A percentile compares a stretch with the other conserved stretches of the same genome.
Evolutionary conservation across 2,329 filamentous ascomycete genomes (phyloP).

Genomic region (Arthroderma uncinatum): DNA sequence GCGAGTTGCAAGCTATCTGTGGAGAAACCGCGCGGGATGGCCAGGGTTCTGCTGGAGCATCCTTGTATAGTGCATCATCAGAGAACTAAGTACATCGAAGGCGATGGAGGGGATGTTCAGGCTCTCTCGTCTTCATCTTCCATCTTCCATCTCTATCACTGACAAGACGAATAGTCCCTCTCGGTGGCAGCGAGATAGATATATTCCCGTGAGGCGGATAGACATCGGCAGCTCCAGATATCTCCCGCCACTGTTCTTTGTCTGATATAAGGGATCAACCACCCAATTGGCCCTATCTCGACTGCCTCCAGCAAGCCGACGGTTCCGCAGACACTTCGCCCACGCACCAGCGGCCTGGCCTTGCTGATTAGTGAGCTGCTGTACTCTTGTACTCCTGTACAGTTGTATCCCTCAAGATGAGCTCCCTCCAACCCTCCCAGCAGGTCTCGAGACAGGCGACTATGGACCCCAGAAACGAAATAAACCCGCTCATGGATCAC

Average conservation of each 20-base stretch:
- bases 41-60: not conserved
- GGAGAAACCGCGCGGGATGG: not conserved
- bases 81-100: too few species aligned
- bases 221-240: not conserved
- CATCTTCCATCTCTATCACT: too few species aligned
- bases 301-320: not conserved
- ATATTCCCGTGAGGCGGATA: too few species aligned
- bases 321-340: not conserved
- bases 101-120: too few species aligned
- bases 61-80: not conserved
- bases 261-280: not conserved
- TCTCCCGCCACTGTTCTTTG: not conserved
- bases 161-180: too few species aligned
- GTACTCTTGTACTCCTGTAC: not conserved
- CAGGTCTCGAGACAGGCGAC: conserved; percentile 30
- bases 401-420: not conserved
- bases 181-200: too few species aligned
- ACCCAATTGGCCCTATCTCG: not conserved
- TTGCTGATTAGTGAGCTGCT: too few species aligned
- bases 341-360: too few species aligned
- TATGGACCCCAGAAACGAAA: conserved; percentile 44
- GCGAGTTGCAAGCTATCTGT: too few species aligned
- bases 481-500: conserved; percentile 47
- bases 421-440: not conserved
- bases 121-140: too few species aligned